phyloP scores from a whole-genome alignment of 768 basidiomycete species.

The Kwoniella sp. region DNA sequence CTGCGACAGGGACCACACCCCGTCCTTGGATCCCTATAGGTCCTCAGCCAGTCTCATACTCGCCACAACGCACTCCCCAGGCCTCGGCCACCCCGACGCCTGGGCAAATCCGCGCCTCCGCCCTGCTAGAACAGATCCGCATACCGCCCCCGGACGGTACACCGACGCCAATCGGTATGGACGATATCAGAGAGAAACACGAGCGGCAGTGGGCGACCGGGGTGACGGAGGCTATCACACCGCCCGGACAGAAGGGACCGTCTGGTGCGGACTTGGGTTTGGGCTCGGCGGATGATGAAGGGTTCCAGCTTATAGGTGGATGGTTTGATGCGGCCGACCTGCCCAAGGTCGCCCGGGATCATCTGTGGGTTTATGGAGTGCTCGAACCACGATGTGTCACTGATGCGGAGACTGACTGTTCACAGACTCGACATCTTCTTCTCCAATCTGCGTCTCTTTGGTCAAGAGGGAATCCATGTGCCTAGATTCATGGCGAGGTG shows the following conservation, averaged over 20 bases:
- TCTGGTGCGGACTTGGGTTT: neutral
- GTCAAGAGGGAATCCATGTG: conserved; percentile 36
- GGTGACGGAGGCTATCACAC: conserved; percentile 3
- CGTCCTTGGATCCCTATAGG: neutral
- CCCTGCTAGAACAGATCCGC: too few relatives aligned
- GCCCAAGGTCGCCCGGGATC: conserved; percentile 39
- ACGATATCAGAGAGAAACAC: neutral
- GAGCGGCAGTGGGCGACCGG: conserved; percentile 15
- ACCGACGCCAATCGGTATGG: neutral
- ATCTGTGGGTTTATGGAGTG: conserved; percentile 28
- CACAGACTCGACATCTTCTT: conserved; percentile 42
- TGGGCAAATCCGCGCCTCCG: too few relatives aligned
- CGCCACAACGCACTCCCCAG: too few relatives aligned
- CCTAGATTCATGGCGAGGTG: conserved; percentile 41
- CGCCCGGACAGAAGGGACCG: neutral
- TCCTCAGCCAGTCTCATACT: neutral
- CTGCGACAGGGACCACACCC: neutral
- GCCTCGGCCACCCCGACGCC: too few relatives aligned
- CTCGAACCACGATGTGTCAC: neutral
- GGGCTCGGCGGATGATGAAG: conserved; percentile 11
- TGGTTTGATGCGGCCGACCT: conserved; percentile 45
- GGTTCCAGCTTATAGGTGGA: conserved; percentile 30
- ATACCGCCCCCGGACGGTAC: too few relatives aligned
- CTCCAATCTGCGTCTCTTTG: conserved; percentile 28
- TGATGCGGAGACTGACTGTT: neutral